Evolutionary conservation across 345 rosid genomes (phyloP), one percentile per base, ranked within the genome.

Genomic region (Draba incana): DNA sequence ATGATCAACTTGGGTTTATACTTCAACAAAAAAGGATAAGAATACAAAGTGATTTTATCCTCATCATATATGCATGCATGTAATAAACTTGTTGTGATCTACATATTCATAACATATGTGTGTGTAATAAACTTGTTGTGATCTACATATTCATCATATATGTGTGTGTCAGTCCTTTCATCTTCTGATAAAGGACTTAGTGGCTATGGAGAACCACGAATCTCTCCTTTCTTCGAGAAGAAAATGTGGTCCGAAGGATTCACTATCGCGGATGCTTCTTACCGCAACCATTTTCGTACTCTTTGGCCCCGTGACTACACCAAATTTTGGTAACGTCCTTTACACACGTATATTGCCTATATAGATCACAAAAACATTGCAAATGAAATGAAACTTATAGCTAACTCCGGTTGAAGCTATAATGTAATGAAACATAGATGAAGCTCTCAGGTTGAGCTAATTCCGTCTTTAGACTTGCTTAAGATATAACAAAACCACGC

Each of bases 161-260:
- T n/a, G n/a, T n/a, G n/a, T n/a, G n/a, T n/a, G n/a, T n/a, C n/a
- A n/a, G n/a, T n/a, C n/a, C n/a, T n/a, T n/a, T 47, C n/a, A n/a
- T 77, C 95, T 35, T 71, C 84, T 2, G 84, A 90, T 0, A 86
- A 82, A 37, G 92, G 95, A 0, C 58, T 83, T 50, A 77, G 89
- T 0, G 98, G 99, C 52, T 94, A 86, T 37, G 98, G 98, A 0
- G 79, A 84, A 4, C 88, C 95, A 0, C 83, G 86, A 46, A 86
- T 89, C 28, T 83, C 98, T 8, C 64, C 84, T 28, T 89, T 87
- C 70, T 94, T 91, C 56, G 75, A 91, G 14, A 94, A 89, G 84
- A 84, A 73, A 49, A 87, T 94, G 96, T 94, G 99, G 99, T 87
- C 92, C 6, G 98, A 91, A 69, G 98, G 99, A 6, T 89, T 91